Evolutionary conservation across 2,329 filamentous ascomycete species (phyloP).

Genomic region (Penicillium hordei): DNA sequence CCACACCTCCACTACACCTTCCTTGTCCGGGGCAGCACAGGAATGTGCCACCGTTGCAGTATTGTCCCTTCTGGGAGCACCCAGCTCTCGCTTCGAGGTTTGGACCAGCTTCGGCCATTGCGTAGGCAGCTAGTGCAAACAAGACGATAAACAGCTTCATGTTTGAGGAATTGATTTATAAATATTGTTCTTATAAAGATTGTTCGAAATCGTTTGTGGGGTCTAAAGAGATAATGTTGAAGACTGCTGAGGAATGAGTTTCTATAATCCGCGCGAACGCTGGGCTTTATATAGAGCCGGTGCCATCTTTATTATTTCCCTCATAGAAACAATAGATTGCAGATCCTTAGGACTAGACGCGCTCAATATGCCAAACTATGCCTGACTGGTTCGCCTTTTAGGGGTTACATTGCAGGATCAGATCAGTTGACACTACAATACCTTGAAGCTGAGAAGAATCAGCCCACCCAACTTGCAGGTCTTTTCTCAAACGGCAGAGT

Average conservation of each 20-base stretch:
- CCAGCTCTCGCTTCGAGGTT: conserved; percentile 25
- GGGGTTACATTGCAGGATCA: background rate
- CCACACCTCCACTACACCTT: background rate
- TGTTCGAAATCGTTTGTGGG: background rate
- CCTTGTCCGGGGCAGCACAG: conserved; percentile 6
- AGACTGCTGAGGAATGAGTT: background rate
- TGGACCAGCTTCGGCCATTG: conserved; percentile 41
- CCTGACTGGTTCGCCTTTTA: too few relatives aligned
- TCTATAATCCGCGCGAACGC: background rate
- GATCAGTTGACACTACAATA: background rate
- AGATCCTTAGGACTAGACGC: too few relatives aligned
- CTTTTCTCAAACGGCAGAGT: background rate
- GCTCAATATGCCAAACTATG: too few relatives aligned
- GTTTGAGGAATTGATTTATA: background rate
- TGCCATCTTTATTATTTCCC: background rate
- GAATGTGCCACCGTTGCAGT: conserved; percentile 15
- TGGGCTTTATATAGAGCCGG: background rate
- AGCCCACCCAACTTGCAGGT: background rate
- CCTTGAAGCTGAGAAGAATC: background rate
- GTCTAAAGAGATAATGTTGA: background rate
- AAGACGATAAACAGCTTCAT: conserved; percentile 6
- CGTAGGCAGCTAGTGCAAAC: conserved; percentile 1
- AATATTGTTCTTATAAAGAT: background rate
- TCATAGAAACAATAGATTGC: too few relatives aligned
- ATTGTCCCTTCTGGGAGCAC: conserved; percentile 13